Evolutionary conservation across 2,329 filamentous ascomycete genomes (phyloP).

Genomic region (Fusarium aywerte): DNA sequence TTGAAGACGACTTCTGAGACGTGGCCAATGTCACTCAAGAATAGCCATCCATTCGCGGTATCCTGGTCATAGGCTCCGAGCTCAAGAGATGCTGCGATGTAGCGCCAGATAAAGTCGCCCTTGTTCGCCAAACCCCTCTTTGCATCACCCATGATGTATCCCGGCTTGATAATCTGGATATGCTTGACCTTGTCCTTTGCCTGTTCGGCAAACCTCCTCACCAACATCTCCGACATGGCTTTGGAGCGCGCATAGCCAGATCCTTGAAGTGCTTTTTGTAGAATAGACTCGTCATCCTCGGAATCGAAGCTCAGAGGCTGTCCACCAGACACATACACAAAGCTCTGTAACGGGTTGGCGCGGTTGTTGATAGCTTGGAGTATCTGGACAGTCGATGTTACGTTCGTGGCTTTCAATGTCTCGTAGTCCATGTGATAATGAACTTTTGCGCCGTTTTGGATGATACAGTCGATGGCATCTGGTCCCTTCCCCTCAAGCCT

Average conservation of each 20-base stretch:
- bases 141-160: not conserved
- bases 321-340: slow-evolving; percentile 1
- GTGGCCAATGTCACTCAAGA: not conserved
- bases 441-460: not conserved
- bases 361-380: not conserved
- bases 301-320: not conserved
- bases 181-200: not conserved
- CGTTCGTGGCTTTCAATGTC: not conserved
- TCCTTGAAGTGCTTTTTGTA: not conserved
- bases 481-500: not conserved
- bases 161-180: not conserved
- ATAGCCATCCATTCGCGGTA: not conserved
- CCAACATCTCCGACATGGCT: not conserved
- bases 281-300: not conserved
- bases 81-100: slow-evolving; percentile 2
- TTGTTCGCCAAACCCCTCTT: not conserved
- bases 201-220: not conserved
- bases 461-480: not conserved
- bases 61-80: not conserved
- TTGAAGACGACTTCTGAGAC: not conserved
- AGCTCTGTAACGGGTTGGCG: not conserved
- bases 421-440: not conserved
- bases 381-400: not conserved
- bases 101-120: slow-evolving; percentile 4
- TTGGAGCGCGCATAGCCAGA: slow-evolving; percentile 1